Base-by-base conservation (phyloP, 1,139 yeast species). In the Debaryomycetaceae sp. region DNA sequence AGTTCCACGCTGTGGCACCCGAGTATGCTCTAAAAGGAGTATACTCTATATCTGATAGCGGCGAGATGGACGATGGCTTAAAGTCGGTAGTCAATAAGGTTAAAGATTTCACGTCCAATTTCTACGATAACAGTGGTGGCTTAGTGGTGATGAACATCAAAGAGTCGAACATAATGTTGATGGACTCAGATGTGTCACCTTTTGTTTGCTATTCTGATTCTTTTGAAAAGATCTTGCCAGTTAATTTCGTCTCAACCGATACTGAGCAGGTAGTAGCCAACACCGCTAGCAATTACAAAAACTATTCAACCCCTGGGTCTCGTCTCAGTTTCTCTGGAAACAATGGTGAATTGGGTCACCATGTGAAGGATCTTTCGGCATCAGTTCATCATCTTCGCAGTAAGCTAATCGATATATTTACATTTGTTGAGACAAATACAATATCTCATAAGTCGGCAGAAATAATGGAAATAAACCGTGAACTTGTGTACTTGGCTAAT, bases 1-100 rank as follows among this genome's bases (percentile, higher is more conserved):
- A 69, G 45, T 62, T 63, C 47, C 45, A 50, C 13, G 56, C 63
- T 0, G 64, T 68, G 0, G 46, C 55, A 9, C 72, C 74, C 0
- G 57, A 59, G 27, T 56, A 55, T 27, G 43, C 49, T 9, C 50
- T 68, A 5, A 49, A 69, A 6, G 76, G 76, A 0, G 37, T 68
- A 1, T 70, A 68, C 47, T 59, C 59, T 11, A 49, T 66, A 2
- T 41, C 43, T 6, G 23, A 46, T 7, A 40, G 36, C 8, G n/a
- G 38, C 6, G 45, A 37, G 5, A 47, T 48, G 22, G 44, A 46
- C 38, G 42, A 50, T 9, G 34, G 40, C n/a, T 47, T 61, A 9
- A 17, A 36, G 6, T 37, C 46, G 5, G 41, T 54, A 6, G 24
- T 46, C 5, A 35, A 41, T 5, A 51, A 49, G 37, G 17, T 49